Conservation (phyloP, 106 monocot species). For the Apostasia ramifera region DNA sequence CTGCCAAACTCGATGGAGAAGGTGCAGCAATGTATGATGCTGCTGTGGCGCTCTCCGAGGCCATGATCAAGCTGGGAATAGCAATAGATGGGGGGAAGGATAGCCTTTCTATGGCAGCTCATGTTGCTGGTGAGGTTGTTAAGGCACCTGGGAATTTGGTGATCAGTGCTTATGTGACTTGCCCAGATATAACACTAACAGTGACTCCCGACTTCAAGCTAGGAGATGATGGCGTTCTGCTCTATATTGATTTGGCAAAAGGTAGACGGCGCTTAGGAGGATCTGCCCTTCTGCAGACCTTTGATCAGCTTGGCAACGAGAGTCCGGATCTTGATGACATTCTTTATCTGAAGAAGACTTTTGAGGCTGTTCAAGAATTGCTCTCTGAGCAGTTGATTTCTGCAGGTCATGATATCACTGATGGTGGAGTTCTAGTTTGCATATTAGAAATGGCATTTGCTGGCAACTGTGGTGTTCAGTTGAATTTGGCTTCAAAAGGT, state of each 20-base stretch:
- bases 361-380: slow-evolving; percentile 66
- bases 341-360: slow-evolving; percentile 54
- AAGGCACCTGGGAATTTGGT: slow-evolving; percentile 97
- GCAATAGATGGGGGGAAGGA: slow-evolving; percentile 99
- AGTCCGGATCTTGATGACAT: slow-evolving; percentile 92
- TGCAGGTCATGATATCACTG: slow-evolving; percentile 91
- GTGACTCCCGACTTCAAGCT: slow-evolving; percentile 95
- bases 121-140: slow-evolving; percentile 61
- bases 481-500: slow-evolving; percentile 43
- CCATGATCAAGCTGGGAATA: slow-evolving; percentile 96
- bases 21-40: slow-evolving; percentile 98
- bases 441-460: slow-evolving; percentile 96
- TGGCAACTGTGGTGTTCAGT: slow-evolving; percentile 75
- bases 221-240: slow-evolving; percentile 53
- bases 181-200: slow-evolving; percentile 86
- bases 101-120: slow-evolving; percentile 97
- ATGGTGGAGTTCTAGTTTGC: slow-evolving; percentile 74
- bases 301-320: slow-evolving; percentile 72
- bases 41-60: slow-evolving; percentile 67
- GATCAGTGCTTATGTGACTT: slow-evolving; percentile 83
- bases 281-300: slow-evolving; percentile 85
- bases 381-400: slow-evolving; percentile 56
- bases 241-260: slow-evolving; percentile 65
- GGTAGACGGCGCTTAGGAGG: slow-evolving; percentile 73
- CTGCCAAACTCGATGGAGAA: slow-evolving; percentile 96